Percentiles rank a stretch among this genome's conserved stretches.
phyloP scores from a whole-genome alignment of 1,284 basidiomycete genomes.

The Cryptococcus sp. region DNA sequence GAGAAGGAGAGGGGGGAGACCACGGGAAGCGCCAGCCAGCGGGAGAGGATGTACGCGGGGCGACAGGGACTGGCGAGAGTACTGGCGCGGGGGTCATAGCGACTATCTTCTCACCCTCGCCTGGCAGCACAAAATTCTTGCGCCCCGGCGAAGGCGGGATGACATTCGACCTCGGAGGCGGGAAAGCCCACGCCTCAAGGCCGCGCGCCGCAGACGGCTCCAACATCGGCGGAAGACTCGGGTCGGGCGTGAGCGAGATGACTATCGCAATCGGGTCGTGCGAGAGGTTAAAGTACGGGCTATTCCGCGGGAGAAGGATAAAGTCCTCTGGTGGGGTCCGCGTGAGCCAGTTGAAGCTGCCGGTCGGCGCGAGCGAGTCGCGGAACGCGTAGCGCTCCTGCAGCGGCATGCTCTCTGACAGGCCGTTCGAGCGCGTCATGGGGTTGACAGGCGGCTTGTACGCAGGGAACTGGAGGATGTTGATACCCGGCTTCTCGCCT shows the following conservation, averaged over 20 bases:
- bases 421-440: slow-evolving; percentile 12
- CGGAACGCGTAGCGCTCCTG: slow-evolving; percentile 63
- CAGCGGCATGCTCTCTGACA: slow-evolving; percentile 53
- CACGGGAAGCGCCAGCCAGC: slow-evolving; percentile 45
- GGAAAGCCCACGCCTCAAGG: slow-evolving; percentile 52
- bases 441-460: slow-evolving; percentile 57
- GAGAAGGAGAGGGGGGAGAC: slow-evolving; percentile 32
- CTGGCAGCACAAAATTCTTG: slow-evolving; percentile 44
- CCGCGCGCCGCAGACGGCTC: slow-evolving; percentile 40
- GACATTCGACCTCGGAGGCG: slow-evolving; percentile 45
- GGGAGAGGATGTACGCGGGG: slow-evolving; percentile 20
- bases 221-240: slow-evolving; percentile 31
- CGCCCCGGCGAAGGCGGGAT: slow-evolving; percentile 41
- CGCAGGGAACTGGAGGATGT: slow-evolving; percentile 66
- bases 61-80: slow-evolving; percentile 14
- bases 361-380: slow-evolving; percentile 59
- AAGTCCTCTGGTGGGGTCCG: slow-evolving; percentile 67
- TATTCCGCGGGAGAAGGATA: slow-evolving; percentile 65
- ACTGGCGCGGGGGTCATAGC: slow-evolving; percentile 43
- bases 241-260: slow-evolving; percentile 49
- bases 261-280: slow-evolving; percentile 69
- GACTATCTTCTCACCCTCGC: slow-evolving; percentile 43
- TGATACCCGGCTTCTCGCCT: slow-evolving; percentile 63
- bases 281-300: slow-evolving; percentile 66
- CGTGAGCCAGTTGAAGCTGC: slow-evolving; percentile 63